Evolutionary conservation across 2,329 filamentous ascomycete genomes (phyloP).

Genomic region (Leptographium lundbergii): DNA sequence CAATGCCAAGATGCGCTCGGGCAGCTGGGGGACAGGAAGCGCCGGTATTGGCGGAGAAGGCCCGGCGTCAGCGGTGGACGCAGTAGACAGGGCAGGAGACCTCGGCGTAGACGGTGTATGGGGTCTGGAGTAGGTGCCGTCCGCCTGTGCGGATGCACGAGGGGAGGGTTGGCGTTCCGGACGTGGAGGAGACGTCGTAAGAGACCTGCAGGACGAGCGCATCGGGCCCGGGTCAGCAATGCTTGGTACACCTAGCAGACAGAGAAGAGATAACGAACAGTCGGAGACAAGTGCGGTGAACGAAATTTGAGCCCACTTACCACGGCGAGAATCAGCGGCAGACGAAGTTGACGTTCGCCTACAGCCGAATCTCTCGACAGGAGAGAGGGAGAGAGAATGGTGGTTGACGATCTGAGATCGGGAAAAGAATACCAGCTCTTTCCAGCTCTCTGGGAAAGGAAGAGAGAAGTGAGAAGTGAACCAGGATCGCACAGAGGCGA

Average conservation of each 20-base stretch:
- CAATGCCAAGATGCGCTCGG: constrained; percentile 40
- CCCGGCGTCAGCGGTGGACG: constrained; percentile 47
- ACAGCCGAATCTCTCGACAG: constrained; percentile 9
- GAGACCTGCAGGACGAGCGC: constrained; percentile 10
- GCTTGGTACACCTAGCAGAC: too few species aligned
- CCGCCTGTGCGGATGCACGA: constrained; percentile 51
- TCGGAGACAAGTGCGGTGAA: neutral
- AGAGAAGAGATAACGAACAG: neutral
- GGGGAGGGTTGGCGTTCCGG: constrained; percentile 37
- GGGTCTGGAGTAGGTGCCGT: constrained; percentile 24
- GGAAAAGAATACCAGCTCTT: neutral
- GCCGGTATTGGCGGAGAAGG: constrained; percentile 46
- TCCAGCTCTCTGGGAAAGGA: neutral
- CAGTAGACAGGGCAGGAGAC: constrained; percentile 48
- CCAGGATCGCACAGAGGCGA: neutral
- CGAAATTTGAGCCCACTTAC: constrained; percentile 3
- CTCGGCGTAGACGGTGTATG: constrained; percentile 23
- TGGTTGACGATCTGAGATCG: neutral
- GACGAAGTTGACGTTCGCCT: constrained; percentile 11
- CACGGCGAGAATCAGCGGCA: constrained; percentile 12
- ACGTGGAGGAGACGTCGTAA: constrained; percentile 44
- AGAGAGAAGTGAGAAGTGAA: neutral
- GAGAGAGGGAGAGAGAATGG: neutral
- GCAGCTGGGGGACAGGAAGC: constrained; percentile 44
- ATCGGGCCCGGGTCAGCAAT: too few species aligned